Conservation (phyloP, 2,329 filamentous ascomycete species). For the Botryosphaeria dothidea region DNA sequence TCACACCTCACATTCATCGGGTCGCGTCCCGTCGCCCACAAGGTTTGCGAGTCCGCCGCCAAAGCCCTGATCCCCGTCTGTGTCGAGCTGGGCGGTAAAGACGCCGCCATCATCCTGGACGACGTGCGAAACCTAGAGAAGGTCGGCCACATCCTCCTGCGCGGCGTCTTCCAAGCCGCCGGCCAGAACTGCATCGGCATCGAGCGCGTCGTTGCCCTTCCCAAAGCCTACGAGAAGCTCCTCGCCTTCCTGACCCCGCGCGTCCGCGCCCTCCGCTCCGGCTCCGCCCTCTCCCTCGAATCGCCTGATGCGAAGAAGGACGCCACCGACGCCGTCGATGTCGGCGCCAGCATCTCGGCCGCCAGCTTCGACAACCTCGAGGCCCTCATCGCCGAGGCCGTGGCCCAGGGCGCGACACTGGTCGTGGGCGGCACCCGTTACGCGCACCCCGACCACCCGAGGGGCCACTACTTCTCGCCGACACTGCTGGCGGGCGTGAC, state of each 20-base stretch:
- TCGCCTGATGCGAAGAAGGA: slow-evolving; percentile 28
- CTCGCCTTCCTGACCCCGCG: slow-evolving; percentile 70
- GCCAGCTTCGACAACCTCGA: slow-evolving; percentile 76
- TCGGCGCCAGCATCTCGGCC: slow-evolving; percentile 87
- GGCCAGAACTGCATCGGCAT: slow-evolving; percentile 98
- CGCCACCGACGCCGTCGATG: slow-evolving; percentile 58
- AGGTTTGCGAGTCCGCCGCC: slow-evolving; percentile 83
- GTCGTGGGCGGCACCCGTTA: slow-evolving; percentile 76
- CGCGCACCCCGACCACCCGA: slow-evolving; percentile 69
- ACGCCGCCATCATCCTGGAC: slow-evolving; percentile 86
- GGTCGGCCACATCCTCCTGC: slow-evolving; percentile 80
- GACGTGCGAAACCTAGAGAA: slow-evolving; percentile 68
- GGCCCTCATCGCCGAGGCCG: slow-evolving; percentile 72
- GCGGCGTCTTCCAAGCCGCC: slow-evolving; percentile 90
- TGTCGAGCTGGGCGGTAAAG: slow-evolving; percentile 92
- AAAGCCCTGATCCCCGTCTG: slow-evolving; percentile 84
- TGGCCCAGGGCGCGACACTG: slow-evolving; percentile 75
- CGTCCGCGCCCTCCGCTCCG: slow-evolving; percentile 73
- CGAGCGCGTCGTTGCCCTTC: slow-evolving; percentile 83
- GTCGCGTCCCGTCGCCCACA: slow-evolving; percentile 80
- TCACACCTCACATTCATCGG: slow-evolving; percentile 96
- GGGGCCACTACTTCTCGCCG: slow-evolving; percentile 88
- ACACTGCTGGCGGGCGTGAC: slow-evolving; percentile 92
- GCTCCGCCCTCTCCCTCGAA: slow-evolving; percentile 58
- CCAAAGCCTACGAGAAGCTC: slow-evolving; percentile 73